These are phyloP conservation scores for Fusarium brachygibbosum DNA, from an alignment of 2,329 filamentous ascomycete genomes.

Conservation along the genomic window DNA sequence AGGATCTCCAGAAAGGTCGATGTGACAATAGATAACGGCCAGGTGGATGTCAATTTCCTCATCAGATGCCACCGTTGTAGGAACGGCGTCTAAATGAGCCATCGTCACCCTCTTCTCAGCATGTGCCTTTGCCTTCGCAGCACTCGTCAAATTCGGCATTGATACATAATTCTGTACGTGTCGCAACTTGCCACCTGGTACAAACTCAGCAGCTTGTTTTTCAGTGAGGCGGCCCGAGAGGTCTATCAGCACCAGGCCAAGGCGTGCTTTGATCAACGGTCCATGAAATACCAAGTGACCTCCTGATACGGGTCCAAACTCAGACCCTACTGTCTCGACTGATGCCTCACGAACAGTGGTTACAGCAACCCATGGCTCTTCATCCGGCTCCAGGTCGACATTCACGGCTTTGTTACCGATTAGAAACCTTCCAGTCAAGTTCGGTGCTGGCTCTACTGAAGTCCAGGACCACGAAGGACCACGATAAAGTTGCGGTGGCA, in stretches of 20 bases:
- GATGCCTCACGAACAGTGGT: slow-evolving; percentile 20
- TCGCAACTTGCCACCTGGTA: slow-evolving; percentile 32
- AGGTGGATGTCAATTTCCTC: slow-evolving; percentile 20
- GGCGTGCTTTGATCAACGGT: slow-evolving; percentile 33
- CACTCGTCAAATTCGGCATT: background rate
- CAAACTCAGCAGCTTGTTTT: slow-evolving; percentile 35
- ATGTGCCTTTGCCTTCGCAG: background rate
- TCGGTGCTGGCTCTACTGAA: slow-evolving; percentile 29
- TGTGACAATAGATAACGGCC: slow-evolving; percentile 26
- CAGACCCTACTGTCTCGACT: slow-evolving; percentile 15
- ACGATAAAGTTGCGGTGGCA: slow-evolving; percentile 34
- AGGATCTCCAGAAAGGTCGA: background rate
- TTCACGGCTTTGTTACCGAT: slow-evolving; percentile 21
- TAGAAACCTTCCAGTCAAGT: slow-evolving; percentile 5
- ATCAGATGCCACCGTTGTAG: background rate
- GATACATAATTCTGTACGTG: slow-evolving; percentile 23
- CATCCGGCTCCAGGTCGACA: background rate
- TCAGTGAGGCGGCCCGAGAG: slow-evolving; percentile 24
- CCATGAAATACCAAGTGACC: slow-evolving; percentile 30
- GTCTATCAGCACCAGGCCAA: slow-evolving; percentile 24
- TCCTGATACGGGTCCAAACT: slow-evolving; percentile 25
- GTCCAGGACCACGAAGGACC: slow-evolving; percentile 42
- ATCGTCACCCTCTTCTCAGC: background rate
- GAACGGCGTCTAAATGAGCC: slow-evolving; percentile 23
- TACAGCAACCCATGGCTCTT: slow-evolving; percentile 22